Base-by-base conservation (phyloP, 1,284 basidiomycete genomes). In the Cystobasidium slooffiae region DNA sequence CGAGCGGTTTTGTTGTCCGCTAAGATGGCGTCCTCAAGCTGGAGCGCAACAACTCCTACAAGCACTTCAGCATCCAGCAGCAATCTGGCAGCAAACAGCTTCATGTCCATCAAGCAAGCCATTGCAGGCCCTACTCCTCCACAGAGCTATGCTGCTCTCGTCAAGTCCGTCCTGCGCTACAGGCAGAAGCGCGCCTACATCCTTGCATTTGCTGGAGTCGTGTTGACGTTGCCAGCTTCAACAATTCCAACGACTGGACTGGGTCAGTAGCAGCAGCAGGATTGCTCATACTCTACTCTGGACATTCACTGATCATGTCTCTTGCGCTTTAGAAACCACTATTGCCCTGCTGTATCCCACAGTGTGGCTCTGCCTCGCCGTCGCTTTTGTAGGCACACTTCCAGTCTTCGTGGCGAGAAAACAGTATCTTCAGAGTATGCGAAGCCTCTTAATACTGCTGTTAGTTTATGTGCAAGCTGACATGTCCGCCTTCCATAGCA, bases 341-440 rank as follows among this genome's bases (percentile, higher is more conserved):
- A 43, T 73, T 16, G 47, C 70, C 16, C 53, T 65, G 20, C 12
- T 73, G 31, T 65, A 65, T 44, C 70, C 70, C 12, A 73, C 76
- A 1, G 47, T 74, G 43, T 44, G 76, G 46, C 61, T 78, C 46
- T 77, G 58, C 49, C 22, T 76, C 0, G 77, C 75, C 1, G 0
- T 79, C 47, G 75, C 70, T 44, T 76, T 77, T 43, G 9, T 69
- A 22, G 78, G 77, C 4, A 66, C 77, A 4, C 22, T 78, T 0
- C 77, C 78, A 3, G 59, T 80, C 58, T 68, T 80, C 53, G 69
- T 80, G 1, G 58, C 77, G 12, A 72, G 78, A 20, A 79, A 78
- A 49, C 74, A 74, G 37, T 79, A 76, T 16, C 39, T 79, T 20
- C 73, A 74, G 4, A 78, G 79, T 80, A 10, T n/a, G n/a, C n/a